Conservation (phyloP, 192 early-diverging fungal genomes). For the Rhizophagus prolifer region DNA sequence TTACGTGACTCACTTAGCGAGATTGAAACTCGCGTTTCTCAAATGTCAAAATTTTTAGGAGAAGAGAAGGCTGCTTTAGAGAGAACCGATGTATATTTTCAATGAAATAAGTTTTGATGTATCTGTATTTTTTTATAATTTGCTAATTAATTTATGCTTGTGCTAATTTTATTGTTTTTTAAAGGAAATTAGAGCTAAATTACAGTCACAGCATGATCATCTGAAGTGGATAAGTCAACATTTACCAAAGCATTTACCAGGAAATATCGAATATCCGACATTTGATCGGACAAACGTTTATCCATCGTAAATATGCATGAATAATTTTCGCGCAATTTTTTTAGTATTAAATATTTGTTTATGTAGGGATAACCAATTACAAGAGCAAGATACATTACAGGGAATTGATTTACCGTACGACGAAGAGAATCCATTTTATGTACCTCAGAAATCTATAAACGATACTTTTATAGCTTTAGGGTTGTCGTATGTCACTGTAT, state of each 20-base stretch:
- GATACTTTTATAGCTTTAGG: background rate
- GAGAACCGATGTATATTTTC: background rate
- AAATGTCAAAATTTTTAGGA: constrained; percentile 17
- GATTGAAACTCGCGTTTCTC: constrained; percentile 16
- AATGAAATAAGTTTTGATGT: background rate
- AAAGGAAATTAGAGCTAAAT: constrained; percentile 17
- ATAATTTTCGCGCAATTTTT: background rate
- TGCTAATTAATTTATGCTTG: background rate
- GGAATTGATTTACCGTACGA: background rate
- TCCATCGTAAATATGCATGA: background rate
- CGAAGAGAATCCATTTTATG: background rate
- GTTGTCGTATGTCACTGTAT: constrained; percentile 17
- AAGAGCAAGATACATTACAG: background rate
- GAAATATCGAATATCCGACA: background rate
- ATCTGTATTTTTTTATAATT: background rate
- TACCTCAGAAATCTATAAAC: background rate
- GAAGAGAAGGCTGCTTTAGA: constrained; percentile 22
- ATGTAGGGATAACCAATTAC: background rate
- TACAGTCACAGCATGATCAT: constrained; percentile 11
- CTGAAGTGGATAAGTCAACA: constrained; percentile 2
- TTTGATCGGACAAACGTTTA: background rate
- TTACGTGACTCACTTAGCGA: constrained; percentile 1
- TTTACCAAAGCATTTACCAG: constrained; percentile 27
- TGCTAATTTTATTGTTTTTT: background rate
- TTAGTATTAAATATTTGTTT: background rate